Conservation (phyloP, 2,329 filamentous ascomycete genomes). For the Cladosporium phlei region DNA sequence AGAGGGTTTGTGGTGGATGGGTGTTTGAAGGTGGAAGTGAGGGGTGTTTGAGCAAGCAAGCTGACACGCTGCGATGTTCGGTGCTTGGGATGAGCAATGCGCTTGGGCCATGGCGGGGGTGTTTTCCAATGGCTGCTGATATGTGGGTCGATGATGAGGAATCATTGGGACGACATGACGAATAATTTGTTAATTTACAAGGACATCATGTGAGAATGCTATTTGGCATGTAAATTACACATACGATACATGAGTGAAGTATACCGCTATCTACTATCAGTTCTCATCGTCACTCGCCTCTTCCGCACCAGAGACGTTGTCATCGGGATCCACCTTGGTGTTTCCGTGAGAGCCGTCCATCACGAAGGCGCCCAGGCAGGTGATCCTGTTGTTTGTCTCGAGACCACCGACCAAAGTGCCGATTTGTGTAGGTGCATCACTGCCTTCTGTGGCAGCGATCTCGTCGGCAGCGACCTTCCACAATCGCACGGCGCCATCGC, state of each 20-base stretch:
- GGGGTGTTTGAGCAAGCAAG: neutral
- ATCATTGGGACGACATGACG: no score
- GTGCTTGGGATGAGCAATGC: no score
- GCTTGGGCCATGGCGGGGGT: neutral
- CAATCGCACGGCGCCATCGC: conserved; percentile 77
- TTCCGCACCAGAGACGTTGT: conserved; percentile 13
- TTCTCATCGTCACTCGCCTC: conserved; percentile 6
- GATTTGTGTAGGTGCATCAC: conserved; percentile 42
- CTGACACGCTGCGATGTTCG: no score
- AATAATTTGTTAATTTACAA: no score
- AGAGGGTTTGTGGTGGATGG: neutral
- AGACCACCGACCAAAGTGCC: conserved; percentile 71
- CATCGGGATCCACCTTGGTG: conserved; percentile 17
- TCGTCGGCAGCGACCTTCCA: conserved; percentile 50
- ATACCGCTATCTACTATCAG: neutral
- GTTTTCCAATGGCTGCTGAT: no score
- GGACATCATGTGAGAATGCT: no score
- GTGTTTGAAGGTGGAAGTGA: neutral
- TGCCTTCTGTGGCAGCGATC: conserved; percentile 9
- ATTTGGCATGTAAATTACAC: neutral
- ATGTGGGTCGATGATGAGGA: no score
- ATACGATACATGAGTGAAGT: neutral
- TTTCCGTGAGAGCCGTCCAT: conserved; percentile 51
- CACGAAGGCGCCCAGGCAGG: conserved; percentile 78
- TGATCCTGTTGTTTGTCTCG: conserved; percentile 83